Evolutionary conservation across 1,284 basidiomycete genomes (phyloP).

Genomic region (Rhodotorula sp.): DNA sequence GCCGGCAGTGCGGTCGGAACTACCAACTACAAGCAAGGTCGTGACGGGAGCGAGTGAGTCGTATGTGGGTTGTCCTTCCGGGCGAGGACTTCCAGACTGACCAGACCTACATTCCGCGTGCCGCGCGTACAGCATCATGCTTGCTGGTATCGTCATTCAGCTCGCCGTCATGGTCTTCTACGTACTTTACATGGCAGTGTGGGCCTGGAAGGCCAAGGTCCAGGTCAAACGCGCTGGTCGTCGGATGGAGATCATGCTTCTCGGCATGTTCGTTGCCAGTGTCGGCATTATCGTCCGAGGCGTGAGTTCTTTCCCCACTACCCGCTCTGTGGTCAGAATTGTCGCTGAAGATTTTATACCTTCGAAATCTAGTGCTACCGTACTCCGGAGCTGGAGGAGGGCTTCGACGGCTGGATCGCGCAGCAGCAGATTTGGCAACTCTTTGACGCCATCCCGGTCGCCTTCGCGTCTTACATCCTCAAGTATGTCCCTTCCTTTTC

Average conservation of each 20-base stretch:
- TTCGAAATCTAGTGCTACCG: constrained; percentile 12
- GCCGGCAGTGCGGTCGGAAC: constrained; percentile 33
- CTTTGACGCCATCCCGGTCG: constrained; percentile 23
- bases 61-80: neutral
- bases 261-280: constrained; percentile 4
- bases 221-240: neutral
- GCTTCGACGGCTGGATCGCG: constrained; percentile 22
- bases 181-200: constrained; percentile 43
- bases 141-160: constrained; percentile 51
- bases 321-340: neutral
- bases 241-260: constrained; percentile 8
- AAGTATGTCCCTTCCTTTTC: constrained; percentile 13
- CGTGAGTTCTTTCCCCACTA: neutral
- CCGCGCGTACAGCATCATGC: constrained; percentile 45
- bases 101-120: neutral
- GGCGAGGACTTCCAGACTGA: neutral
- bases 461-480: constrained; percentile 6
- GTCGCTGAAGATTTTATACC: too few species aligned
- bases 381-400: constrained; percentile 26
- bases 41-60: constrained; percentile 16
- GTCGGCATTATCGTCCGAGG: constrained; percentile 28
- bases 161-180: constrained; percentile 47
- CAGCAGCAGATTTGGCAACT: constrained; percentile 16
- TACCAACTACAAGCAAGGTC: neutral
- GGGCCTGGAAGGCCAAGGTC: neutral